A percentile compares a stretch with the other conserved stretches of the same genome.
phyloP scores from a whole-genome alignment of 352 stramenopile species.

The Globisporangium abappressorium region DNA sequence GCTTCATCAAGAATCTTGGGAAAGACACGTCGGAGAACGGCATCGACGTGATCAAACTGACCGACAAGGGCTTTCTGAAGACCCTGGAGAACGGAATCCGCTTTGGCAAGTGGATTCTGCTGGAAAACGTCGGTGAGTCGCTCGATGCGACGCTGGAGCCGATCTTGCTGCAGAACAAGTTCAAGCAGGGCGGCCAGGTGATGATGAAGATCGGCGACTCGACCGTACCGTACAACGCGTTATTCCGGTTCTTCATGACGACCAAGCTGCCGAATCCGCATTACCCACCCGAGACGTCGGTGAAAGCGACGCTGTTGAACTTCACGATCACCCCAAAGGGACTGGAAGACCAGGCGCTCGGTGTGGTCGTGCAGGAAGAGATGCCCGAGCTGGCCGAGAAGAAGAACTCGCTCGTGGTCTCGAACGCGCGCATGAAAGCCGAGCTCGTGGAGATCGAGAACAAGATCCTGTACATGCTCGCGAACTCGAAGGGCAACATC shows the following conservation, averaged over 20 bases:
- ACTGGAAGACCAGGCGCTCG: conserved; percentile 90
- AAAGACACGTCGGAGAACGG: conserved; percentile 84
- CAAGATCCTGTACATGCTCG: conserved; percentile 92
- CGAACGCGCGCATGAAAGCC: conserved; percentile 90
- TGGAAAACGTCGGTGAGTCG: conserved; percentile 86
- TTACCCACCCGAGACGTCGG: conserved; percentile 90
- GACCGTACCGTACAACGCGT: conserved; percentile 89
- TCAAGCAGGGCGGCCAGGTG: conserved; percentile 90
- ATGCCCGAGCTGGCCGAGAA: conserved; percentile 93
- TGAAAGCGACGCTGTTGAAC: conserved; percentile 92
- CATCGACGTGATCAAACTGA: conserved; percentile 82
- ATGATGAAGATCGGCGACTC: conserved; percentile 93
- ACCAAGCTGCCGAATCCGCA: conserved; percentile 93
- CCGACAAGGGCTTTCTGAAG: conserved; percentile 79
- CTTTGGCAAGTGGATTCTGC: conserved; percentile 91
- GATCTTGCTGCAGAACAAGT: conserved; percentile 90
- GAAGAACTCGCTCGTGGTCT: conserved; percentile 92
- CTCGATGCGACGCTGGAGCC: conserved; percentile 90
- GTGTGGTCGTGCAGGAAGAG: conserved; percentile 91
- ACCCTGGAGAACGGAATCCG: conserved; percentile 90
- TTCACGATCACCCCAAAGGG: conserved; percentile 91
- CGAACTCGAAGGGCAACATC: conserved; percentile 92
- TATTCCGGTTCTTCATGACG: conserved; percentile 93
- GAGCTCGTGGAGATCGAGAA: conserved; percentile 93
- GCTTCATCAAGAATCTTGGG: conserved; percentile 92